Percentiles rank a stretch among this genome's conserved stretches.
These are phyloP conservation scores for Musa balbisiana DNA, from an alignment of 202 grass and related monocot species.

Conservation along the genomic window DNA sequence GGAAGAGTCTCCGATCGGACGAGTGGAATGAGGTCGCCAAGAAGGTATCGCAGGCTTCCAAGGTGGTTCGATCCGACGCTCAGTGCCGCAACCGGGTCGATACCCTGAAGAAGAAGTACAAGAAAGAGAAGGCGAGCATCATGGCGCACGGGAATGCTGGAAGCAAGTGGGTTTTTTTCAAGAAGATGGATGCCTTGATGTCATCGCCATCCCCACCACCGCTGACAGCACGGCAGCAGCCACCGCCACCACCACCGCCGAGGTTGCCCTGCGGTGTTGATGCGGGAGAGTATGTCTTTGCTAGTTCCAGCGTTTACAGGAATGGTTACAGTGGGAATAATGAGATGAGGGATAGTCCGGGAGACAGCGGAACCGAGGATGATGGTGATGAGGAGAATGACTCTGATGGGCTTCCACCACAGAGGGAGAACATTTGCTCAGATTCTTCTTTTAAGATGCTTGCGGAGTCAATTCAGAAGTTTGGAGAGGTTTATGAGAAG, in stretches of 20 bases:
- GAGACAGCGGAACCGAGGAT: slow-evolving; percentile 29
- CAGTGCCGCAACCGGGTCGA: slow-evolving; percentile 88
- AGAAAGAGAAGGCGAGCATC: slow-evolving; percentile 60
- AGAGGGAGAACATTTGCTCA: slow-evolving; percentile 2
- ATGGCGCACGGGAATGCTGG: slow-evolving; percentile 2
- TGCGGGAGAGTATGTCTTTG: slow-evolving; percentile 41
- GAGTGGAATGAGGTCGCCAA: slow-evolving; percentile 64
- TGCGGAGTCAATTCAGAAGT: slow-evolving; percentile 48
- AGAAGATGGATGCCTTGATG: slow-evolving; percentile 55
- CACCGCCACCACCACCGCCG: slow-evolving; percentile 26
- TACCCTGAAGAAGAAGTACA: slow-evolving; percentile 71
- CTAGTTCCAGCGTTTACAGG: slow-evolving; percentile 6
- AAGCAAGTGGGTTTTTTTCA: slow-evolving; percentile 70
- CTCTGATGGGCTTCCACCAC: slow-evolving; percentile 23
- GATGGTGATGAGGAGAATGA: slow-evolving; percentile 16
- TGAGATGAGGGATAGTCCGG: slow-evolving; percentile 20
- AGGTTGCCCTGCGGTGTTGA: slow-evolving; percentile 48
- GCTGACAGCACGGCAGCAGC: slow-evolving; percentile 15
- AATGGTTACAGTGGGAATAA: background rate
- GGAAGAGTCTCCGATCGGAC: slow-evolving; percentile 50
- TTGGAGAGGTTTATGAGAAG: slow-evolving; percentile 55
- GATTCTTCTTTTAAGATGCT: slow-evolving; percentile 40
- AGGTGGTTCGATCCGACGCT: slow-evolving; percentile 31
- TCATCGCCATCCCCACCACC: slow-evolving; percentile 15
- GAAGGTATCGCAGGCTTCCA: slow-evolving; percentile 14